Evolutionary conservation across 208 protist genomes (phyloP).

Genomic region (Trichomonas tenax): DNA sequence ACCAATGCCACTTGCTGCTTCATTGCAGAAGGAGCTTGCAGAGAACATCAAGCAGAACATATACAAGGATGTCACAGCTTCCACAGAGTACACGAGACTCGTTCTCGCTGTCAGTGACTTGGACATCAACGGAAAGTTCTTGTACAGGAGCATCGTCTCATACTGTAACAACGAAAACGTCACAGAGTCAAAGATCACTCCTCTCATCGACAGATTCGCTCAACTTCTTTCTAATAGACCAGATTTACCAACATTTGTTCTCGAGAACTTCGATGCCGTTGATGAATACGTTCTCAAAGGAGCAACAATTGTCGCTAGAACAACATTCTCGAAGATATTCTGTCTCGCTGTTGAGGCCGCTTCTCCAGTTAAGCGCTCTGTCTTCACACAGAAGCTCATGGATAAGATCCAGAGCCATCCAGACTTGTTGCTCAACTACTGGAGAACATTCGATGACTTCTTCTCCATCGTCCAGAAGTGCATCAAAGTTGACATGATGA

Average conservation of each 20-base stretch:
- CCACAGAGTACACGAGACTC: not conserved
- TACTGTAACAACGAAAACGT: not conserved
- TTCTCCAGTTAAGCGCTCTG: not conserved
- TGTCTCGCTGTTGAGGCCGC: not conserved
- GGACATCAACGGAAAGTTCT: not conserved
- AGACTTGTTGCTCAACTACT: not conserved
- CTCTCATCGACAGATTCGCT: not conserved
- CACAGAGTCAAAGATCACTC: not conserved
- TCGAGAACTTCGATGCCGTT: not conserved
- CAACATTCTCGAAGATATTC: not conserved
- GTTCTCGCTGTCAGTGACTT: not conserved
- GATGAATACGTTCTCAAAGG: not conserved
- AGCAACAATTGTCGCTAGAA: not conserved
- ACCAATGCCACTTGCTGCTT: not conserved
- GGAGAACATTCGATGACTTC: not conserved
- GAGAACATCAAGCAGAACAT: not conserved
- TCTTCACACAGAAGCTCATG: not conserved
- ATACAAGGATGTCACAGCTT: not conserved
- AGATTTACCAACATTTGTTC: not conserved
- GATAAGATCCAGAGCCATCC: not conserved
- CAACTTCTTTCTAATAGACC: not conserved
- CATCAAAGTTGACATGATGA: not conserved
- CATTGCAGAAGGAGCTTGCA: not conserved
- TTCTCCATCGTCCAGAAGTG: not conserved
- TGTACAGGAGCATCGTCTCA: not conserved